These are phyloP conservation scores for Gaeumannomyces sp. DNA, from an alignment of 2,329 filamentous ascomycete species.

Conservation along the genomic window DNA sequence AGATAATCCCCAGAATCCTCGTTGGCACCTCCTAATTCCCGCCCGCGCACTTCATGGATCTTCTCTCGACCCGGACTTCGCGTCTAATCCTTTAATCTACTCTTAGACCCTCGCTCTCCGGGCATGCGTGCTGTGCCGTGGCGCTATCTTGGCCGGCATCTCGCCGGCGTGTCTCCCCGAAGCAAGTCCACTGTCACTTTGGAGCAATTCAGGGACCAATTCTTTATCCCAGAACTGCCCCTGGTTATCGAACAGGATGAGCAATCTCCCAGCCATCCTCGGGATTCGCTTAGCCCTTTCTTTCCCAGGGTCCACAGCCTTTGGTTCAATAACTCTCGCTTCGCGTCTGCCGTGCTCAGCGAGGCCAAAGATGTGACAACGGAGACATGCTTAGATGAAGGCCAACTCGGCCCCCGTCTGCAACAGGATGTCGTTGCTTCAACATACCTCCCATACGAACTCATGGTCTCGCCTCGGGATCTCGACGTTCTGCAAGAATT, in stretches of 20 bases:
- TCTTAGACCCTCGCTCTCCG: neutral
- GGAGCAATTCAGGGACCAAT: neutral
- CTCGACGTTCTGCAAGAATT: slow-evolving; percentile 8
- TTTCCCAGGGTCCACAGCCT: neutral
- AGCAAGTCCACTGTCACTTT: neutral
- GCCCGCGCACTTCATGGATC: neutral
- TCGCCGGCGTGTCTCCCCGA: neutral
- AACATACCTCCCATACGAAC: slow-evolving; percentile 33
- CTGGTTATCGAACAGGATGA: neutral
- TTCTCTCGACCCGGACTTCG: neutral
- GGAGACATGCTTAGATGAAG: neutral
- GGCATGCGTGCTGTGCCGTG: neutral
- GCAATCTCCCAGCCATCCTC: neutral
- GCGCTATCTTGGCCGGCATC: neutral
- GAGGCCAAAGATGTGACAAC: neutral
- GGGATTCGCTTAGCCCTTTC: neutral
- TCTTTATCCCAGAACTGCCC: neutral
- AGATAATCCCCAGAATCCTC: neutral
- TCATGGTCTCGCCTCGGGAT: slow-evolving; percentile 18
- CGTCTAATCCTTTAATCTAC: neutral
- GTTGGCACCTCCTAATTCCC: neutral
- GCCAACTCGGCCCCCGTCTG: neutral
- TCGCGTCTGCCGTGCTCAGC: neutral
- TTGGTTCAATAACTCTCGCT: neutral
- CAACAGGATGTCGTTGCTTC: slow-evolving; percentile 20